phyloP scores from a whole-genome alignment of 805 yeast species.

The Ogataea naganishii region DNA sequence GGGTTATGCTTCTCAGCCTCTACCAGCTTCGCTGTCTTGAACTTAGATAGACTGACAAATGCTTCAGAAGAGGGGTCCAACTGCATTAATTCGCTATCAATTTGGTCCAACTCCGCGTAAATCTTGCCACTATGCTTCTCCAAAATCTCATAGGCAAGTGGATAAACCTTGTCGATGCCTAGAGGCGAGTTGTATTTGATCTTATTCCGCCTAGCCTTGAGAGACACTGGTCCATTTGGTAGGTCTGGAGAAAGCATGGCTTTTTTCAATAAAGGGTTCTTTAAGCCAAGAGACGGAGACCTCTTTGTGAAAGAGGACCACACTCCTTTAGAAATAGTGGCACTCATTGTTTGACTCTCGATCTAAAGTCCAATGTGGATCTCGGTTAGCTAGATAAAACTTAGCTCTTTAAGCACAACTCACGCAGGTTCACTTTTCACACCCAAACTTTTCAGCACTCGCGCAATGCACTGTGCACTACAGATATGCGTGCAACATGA shows the following conservation, averaged over 20 bases:
- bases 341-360: constrained; percentile 6
- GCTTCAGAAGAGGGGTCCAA: constrained; percentile 13
- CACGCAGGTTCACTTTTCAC: no score
- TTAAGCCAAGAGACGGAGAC: constrained; percentile 21
- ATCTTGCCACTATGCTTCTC: constrained; percentile 32
- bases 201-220: constrained; percentile 33
- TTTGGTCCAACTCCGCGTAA: constrained; percentile 30
- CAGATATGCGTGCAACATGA: no score
- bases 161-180: constrained; percentile 65
- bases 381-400: no score
- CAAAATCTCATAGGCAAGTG: constrained; percentile 54
- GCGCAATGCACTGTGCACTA: no score
- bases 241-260: constrained; percentile 23
- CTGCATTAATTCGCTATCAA: constrained; percentile 21
- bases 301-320: constrained; percentile 28
- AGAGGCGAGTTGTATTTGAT: constrained; percentile 57
- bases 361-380: no score
- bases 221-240: constrained; percentile 45
- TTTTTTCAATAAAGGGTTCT: constrained; percentile 15
- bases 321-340: constrained; percentile 22
- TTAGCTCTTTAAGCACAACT: no score
- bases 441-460: no score
- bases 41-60: constrained; percentile 8
- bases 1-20: constrained; percentile 75
- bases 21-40: constrained; percentile 27